Conservation (phyloP, 257 asterid genomes). For the Thymus mandschuricus region DNA sequence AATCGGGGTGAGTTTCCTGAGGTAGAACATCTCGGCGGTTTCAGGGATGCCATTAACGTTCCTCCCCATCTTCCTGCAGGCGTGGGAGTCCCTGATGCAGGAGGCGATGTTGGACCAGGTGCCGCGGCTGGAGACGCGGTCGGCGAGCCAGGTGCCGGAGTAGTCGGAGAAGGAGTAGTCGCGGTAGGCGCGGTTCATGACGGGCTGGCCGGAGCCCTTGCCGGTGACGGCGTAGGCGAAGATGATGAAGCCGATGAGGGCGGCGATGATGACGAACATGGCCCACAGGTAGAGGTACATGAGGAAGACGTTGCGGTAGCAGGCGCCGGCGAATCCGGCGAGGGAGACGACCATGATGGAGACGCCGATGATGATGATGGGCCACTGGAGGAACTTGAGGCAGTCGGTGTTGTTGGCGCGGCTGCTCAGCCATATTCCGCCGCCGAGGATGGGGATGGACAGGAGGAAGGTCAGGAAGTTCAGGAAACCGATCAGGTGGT, state of each 20-base stretch:
- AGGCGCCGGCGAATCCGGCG: conserved; percentile 88
- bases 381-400: conserved; percentile 90
- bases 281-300: conserved; percentile 93
- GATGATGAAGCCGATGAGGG: conserved; percentile 73
- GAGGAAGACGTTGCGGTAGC: conserved; percentile 80
- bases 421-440: conserved; percentile 92
- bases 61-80: conserved; percentile 48
- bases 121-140: conserved; percentile 55
- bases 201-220: conserved; percentile 77
- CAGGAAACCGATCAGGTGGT: conserved; percentile 71
- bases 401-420: conserved; percentile 94
- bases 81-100: conserved; percentile 73
- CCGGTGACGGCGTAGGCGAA: conserved; percentile 92
- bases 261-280: conserved; percentile 73
- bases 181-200: conserved; percentile 53
- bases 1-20: conserved; percentile 59
- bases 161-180: conserved; percentile 71
- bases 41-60: conserved; percentile 55
- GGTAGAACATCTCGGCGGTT: conserved; percentile 55
- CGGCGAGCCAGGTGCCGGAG: conserved; percentile 78
- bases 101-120: conserved; percentile 71
- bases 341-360: conserved; percentile 85
- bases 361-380: conserved; percentile 69
- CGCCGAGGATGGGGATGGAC: conserved; percentile 78
- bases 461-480: conserved; percentile 70